Base-by-base conservation (phyloP, 2,329 filamentous ascomycete species). In the Aspergillus neoniger region DNA sequence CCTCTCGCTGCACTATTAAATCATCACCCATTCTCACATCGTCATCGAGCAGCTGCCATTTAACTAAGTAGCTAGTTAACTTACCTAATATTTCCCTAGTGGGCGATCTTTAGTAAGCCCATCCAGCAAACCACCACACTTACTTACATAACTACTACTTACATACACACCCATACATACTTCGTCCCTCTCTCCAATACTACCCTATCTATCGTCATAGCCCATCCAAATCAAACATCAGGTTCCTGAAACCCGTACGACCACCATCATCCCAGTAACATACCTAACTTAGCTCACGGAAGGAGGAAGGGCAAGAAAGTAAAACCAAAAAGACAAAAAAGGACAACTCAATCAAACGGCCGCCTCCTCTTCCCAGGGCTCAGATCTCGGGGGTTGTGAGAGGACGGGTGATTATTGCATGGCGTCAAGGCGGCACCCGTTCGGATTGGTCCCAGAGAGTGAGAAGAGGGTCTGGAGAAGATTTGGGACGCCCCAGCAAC, bases 401-500 rank as follows among this genome's bases (percentile, higher is more conserved):
- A 36, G 30, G 51, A 52, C 38, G 56, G 56, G 49, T 58, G 49
- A 55, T 61, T 61, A 61, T 58, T 61, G 55, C 55, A 55, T 61
- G 21, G n/a, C 38, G 50, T 30, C 54, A 43, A 39, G 43, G 55
- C 51, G 56, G 50, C 55, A 30, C 55, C 41, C 25, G 36, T 36
- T 58, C 43, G 32, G 53, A 54, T 49, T 50, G 48, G 57, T 47
- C 51, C 51, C 54, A 41, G 32, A 14, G 32, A 28, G 47, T 38
- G 32, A 36, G 32, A 55, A 55, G 57, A 61, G 55, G 47, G 52
- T 57, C 57, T 59, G 51, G 60, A 64, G 52, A 48, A 21, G 41
- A 55, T 48, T 47, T 56, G 59, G 32, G 49, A 51, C 51, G 30
- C 38, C 56, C 28, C 23, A 53, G 36, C 25, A 47, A 48, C 44